phyloP scores from a whole-genome alignment of 1,139 yeast genomes.

The Yamadazyma atlantica region DNA sequence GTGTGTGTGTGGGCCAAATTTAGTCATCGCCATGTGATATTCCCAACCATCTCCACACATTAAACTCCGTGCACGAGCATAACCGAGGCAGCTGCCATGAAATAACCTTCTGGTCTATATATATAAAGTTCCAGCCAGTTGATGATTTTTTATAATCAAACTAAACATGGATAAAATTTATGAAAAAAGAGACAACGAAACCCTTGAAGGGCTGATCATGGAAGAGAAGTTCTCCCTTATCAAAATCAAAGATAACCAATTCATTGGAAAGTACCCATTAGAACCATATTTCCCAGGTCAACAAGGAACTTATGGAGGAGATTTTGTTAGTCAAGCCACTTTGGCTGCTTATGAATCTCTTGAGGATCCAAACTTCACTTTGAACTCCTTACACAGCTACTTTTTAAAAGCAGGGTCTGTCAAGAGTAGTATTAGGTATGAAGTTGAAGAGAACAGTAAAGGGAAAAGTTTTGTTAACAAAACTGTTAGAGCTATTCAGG shows the following conservation, averaged over 20 bases:
- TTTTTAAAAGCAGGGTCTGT: constrained; percentile 37
- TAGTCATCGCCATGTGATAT: too few relatives aligned
- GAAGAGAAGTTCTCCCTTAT: constrained; percentile 23
- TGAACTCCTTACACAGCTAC: constrained; percentile 42
- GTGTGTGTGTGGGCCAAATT: too few relatives aligned
- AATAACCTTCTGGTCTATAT: too few relatives aligned
- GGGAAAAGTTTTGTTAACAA: constrained; percentile 35
- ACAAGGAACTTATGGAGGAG: constrained; percentile 46
- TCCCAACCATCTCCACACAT: too few relatives aligned
- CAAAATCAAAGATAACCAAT: constrained; percentile 12
- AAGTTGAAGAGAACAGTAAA: constrained; percentile 28
- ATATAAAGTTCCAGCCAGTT: too few relatives aligned
- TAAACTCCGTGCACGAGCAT: not conserved
- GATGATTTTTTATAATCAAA: too few relatives aligned
- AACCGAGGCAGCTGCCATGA: not conserved
- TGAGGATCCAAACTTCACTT: constrained; percentile 36
- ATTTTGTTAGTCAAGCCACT: constrained; percentile 33
- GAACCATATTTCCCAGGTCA: constrained; percentile 30
- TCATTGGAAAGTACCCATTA: constrained; percentile 36
- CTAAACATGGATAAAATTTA: constrained; percentile 17
- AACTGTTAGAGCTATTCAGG: constrained; percentile 28
- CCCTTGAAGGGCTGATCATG: constrained; percentile 14
- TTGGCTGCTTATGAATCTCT: constrained; percentile 41
- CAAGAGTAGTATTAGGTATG: constrained; percentile 25
- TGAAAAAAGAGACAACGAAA: constrained; percentile 16